phyloP scores from a whole-genome alignment of 2,329 filamentous ascomycete genomes.

The Xylariomycetidae sp. region DNA sequence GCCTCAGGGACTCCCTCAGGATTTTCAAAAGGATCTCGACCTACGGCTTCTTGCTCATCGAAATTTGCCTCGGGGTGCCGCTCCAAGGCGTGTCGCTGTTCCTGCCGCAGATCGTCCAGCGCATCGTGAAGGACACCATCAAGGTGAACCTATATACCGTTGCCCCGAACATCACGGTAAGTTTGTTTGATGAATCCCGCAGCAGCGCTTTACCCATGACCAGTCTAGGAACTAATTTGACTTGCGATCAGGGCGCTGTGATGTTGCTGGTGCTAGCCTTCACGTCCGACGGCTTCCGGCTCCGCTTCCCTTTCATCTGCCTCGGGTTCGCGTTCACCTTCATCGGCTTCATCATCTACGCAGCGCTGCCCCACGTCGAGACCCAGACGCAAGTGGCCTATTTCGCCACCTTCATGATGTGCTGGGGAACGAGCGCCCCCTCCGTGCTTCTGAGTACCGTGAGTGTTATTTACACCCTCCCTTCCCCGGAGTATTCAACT shows the following conservation, averaged over 20 bases:
- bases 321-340: slow-evolving; percentile 71
- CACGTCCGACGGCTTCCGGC: slow-evolving; percentile 59
- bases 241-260: slow-evolving; percentile 48
- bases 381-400: slow-evolving; percentile 62
- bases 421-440: slow-evolving; percentile 71
- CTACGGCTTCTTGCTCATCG: slow-evolving; percentile 47
- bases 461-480: slow-evolving; percentile 9
- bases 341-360: slow-evolving; percentile 74
- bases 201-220: no score
- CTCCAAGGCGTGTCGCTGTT: slow-evolving; percentile 51
- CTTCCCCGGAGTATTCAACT: no score
- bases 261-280: slow-evolving; percentile 72
- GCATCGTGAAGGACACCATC: slow-evolving; percentile 43
- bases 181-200: slow-evolving; percentile 1
- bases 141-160: slow-evolving; percentile 78
- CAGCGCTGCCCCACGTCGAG: slow-evolving; percentile 60
- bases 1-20: slow-evolving; percentile 43
- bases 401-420: slow-evolving; percentile 78
- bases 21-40: slow-evolving; percentile 48
- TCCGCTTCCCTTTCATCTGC: slow-evolving; percentile 70
- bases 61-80: slow-evolving; percentile 56
- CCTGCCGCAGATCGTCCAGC: slow-evolving; percentile 50
- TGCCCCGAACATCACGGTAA: slow-evolving; percentile 64
- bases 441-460: slow-evolving; percentile 56
- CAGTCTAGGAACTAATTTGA: no score